phyloP scores from a whole-genome alignment of 2,329 filamentous ascomycete genomes.

The Pseudophaeomoniella oleicola region DNA sequence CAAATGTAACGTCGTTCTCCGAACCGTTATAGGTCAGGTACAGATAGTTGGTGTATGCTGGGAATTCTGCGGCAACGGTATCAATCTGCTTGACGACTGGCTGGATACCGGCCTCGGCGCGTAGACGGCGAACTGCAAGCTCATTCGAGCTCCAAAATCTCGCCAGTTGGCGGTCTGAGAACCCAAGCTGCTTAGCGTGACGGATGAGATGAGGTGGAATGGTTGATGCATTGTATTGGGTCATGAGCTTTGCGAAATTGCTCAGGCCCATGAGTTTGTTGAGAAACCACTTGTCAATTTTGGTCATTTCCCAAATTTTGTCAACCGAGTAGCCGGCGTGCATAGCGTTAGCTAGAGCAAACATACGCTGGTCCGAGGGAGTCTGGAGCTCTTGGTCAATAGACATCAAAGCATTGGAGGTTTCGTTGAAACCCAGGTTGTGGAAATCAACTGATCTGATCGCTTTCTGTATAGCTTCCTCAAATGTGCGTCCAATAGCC shows the following conservation, averaged over 20 bases:
- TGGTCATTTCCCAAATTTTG: conserved; percentile 95
- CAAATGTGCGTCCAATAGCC: conserved; percentile 92
- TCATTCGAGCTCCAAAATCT: conserved; percentile 94
- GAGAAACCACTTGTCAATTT: conserved; percentile 98
- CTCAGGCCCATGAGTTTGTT: conserved; percentile 80
- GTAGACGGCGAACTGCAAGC: conserved; percentile 67
- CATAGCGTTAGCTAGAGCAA: conserved; percentile 97
- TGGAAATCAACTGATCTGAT: conserved; percentile 91
- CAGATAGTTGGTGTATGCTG: conserved; percentile 85
- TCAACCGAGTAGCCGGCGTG: conserved; percentile 83
- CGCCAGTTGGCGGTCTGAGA: conserved; percentile 84
- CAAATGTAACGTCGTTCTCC: conserved; percentile 68
- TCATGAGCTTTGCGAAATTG: conserved; percentile 73
- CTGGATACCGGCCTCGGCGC: conserved; percentile 72
- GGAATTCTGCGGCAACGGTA: conserved; percentile 94
- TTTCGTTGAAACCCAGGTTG: conserved; percentile 90
- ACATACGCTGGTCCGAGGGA: conserved; percentile 90
- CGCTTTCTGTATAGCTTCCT: conserved; percentile 96
- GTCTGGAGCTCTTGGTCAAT: conserved; percentile 95
- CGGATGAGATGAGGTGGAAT: conserved; percentile 53
- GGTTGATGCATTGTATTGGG: conserved; percentile 51
- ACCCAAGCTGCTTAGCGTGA: conserved; percentile 84
- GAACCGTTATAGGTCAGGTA: conserved; percentile 92
- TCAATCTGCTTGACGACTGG: conserved; percentile 97
- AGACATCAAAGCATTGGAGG: conserved; percentile 69